Evolutionary conservation across 2,329 filamentous ascomycete species (phyloP).

Genomic region (Pseudogymnoascus sp.): DNA sequence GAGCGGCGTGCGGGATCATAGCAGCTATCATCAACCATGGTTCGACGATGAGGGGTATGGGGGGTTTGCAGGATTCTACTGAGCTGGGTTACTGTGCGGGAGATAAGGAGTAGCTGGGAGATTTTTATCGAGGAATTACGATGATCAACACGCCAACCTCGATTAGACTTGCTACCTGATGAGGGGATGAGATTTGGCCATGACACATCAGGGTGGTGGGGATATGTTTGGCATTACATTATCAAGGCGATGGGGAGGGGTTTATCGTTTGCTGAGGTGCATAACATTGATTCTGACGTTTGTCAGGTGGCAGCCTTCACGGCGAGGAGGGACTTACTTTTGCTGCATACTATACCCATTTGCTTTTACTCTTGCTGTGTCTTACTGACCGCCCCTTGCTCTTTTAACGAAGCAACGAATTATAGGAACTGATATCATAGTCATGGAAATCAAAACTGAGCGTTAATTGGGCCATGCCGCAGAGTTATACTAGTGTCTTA

Average conservation of each 20-base stretch:
- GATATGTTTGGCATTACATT: neutral
- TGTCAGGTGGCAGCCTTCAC: neutral
- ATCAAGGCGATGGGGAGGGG: neutral
- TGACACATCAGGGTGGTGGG: neutral
- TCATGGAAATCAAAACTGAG: neutral
- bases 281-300: neutral
- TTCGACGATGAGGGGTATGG: slow-evolving; percentile 9
- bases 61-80: neutral
- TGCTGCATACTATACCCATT: slow-evolving; percentile 5
- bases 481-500: neutral
- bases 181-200: neutral
- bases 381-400: neutral
- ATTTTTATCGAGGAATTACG: neutral
- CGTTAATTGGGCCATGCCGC: neutral
- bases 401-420: neutral
- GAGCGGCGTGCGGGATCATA: slow-evolving; percentile 40
- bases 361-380: neutral
- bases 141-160: neutral
- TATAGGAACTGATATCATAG: neutral
- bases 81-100: neutral
- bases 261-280: neutral
- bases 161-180: neutral
- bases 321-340: neutral
- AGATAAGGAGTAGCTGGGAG: neutral
- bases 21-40: slow-evolving; percentile 22